Conservation (phyloP, 1,139 yeast species). For the Lodderomyces beijingensis region DNA sequence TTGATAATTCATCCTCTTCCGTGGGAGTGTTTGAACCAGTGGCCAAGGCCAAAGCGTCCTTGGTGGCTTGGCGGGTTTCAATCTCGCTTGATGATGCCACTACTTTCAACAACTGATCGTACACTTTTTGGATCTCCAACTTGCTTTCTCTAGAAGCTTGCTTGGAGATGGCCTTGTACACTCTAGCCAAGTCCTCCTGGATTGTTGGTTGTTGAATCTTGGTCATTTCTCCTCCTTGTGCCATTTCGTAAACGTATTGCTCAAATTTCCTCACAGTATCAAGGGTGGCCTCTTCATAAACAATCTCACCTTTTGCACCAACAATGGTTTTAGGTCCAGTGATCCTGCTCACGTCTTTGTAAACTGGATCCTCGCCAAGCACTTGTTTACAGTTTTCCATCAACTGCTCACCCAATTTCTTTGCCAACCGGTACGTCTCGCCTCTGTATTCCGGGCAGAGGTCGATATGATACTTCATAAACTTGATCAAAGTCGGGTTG, state of each 20-base stretch:
- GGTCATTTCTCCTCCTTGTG: conserved; percentile 87
- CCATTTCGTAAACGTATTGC: conserved; percentile 95
- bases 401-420: conserved; percentile 85
- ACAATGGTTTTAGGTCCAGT: conserved; percentile 92
- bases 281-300: conserved; percentile 80
- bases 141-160: conserved; percentile 65
- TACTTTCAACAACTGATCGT: conserved; percentile 71
- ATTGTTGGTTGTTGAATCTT: conserved; percentile 65
- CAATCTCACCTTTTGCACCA: conserved; percentile 82
- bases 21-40: conserved; percentile 39
- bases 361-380: conserved; percentile 76
- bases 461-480: conserved; percentile 96
- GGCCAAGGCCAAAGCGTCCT: conserved; percentile 33
- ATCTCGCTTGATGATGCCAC: conserved; percentile 69
- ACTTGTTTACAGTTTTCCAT: conserved; percentile 95
- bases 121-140: conserved; percentile 74
- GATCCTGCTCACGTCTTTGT: conserved; percentile 89
- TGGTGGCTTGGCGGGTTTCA: conserved; percentile 44
- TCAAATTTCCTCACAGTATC: conserved; percentile 91
- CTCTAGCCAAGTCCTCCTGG: conserved; percentile 78
- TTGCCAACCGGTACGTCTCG: conserved; percentile 83
- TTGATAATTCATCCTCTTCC: conserved; percentile 44
- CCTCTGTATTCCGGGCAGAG: conserved; percentile 88
- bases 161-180: conserved; percentile 74
- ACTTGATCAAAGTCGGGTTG: conserved; percentile 86